Base-by-base conservation (phyloP, 139 green algal genomes). In the Chlorella sp. region DNA sequence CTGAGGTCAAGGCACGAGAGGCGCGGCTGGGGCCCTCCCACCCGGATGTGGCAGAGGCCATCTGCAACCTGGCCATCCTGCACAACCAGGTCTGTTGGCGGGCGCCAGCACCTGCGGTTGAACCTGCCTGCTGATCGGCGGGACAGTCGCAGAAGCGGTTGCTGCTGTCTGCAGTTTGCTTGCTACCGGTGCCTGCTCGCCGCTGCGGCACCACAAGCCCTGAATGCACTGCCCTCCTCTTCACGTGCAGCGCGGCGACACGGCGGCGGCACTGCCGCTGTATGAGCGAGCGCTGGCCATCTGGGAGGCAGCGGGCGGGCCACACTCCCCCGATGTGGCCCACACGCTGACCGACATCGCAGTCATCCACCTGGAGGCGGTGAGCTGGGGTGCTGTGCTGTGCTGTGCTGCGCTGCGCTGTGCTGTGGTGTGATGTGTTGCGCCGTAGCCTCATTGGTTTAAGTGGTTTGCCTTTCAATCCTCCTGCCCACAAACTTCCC, bases 261-360 rank as follows among this genome's bases (percentile, higher is more conserved):
- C 70, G 21, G 78, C 73, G 5, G 71, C 76, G 18, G 95, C 96
- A 51, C 87, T 94, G 89, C 94, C 95, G 26, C 91, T 98, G 88
- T 98, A 97, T 84, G 93, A 98, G 87, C 90, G 94, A 6, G 94
- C 95, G 30, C 89, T 98, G 80, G 70, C 55, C 9, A 96, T 98
- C 41, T 97, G 93, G 85, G 95, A 98, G 88, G 81, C 79, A 2
- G 51, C 83, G 0, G 88, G 92, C 51, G 96, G 95, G 23, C 80
- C 90, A 11, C 88, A 96, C 38, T 89, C 95, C 69, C 89, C 93
- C 6, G 93, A 98, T 70, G 94, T 98, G 47, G 96, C 95, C n/a
- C 96, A 98, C 88, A 95, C 94, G 39, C 92, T 98, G 11, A 98
- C 94, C 7, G 96, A 98, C 85, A 91, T 98, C 55, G 96, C 95